Base-by-base conservation (phyloP, 805 yeast genomes). In the Dipodascopsis uninucleata region DNA sequence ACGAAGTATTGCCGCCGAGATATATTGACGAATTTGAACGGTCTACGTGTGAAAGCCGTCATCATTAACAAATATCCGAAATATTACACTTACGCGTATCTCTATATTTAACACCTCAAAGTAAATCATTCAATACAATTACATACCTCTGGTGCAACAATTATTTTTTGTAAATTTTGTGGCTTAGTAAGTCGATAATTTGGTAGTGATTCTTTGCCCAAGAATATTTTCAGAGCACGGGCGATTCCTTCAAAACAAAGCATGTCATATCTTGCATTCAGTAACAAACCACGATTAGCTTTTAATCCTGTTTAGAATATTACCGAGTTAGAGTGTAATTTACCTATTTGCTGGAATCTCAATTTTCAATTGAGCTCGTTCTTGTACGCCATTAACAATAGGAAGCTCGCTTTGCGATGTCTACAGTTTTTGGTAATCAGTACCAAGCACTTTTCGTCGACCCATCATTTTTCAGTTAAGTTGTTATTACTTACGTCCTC, bases 221-320 rank as follows among this genome's bases (percentile, higher is more conserved):
- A 73, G 63, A 85, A 93, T 64, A 89, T 94, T 61, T 88, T 88
- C 63, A 93, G 72, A 1, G 97, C 90, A 63, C 87, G 94, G 1
- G 97, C 88, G 67, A 93, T 88, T 63, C 99, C 99, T 70, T 93
- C 99, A 58, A 88, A 84, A 73, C 98, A 94, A 56, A 93, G 79
- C 89, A 93, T 80, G 66, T 93, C 99, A 63, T 93, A 94, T 28
- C 56, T 51, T 17, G 8, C n/a, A 14, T 21, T 12, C 17, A 43
- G 20, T 28, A 31, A 6, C 18, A n/a, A 9, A n/a, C n/a, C n/a
- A n/a, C n/a, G n/a, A n/a, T n/a, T n/a, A n/a, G n/a, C n/a, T n/a
- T n/a, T n/a, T 10, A 40, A 23, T 17, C 37, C 7, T 16, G 37
- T 34, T 17, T 9, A 31, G 18, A 31, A 31, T 7, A 7, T 12